These are phyloP conservation scores for Auriscalpium orientale DNA, from an alignment of 768 basidiomycete species.

Conservation along the genomic window DNA sequence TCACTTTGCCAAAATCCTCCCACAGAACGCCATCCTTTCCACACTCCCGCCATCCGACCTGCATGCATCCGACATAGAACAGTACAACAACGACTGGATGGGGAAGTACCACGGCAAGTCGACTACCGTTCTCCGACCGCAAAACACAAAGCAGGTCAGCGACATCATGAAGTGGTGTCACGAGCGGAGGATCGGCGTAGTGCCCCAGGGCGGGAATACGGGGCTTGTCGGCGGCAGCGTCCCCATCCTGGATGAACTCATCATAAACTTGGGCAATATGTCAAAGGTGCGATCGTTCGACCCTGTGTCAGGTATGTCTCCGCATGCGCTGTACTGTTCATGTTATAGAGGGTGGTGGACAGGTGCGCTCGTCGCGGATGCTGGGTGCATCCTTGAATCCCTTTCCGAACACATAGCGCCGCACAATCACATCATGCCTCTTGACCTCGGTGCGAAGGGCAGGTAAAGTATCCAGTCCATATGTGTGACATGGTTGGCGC, in stretches of 20 bases:
- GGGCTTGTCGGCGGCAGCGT: conserved; percentile 95
- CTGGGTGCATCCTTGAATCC: conserved; percentile 87
- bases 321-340: conserved; percentile 3
- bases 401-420: conserved; percentile 82
- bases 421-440: conserved; percentile 90
- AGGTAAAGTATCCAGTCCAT: conserved; percentile 41
- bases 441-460: conserved; percentile 94
- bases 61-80: conserved; percentile 57
- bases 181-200: conserved; percentile 73
- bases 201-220: conserved; percentile 98
- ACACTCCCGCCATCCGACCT: conserved; percentile 46
- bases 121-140: conserved; percentile 83
- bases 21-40: conserved; percentile 57
- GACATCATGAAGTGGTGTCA: conserved; percentile 85
- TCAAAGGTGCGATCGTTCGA: conserved; percentile 77
- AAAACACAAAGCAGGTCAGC: conserved; percentile 81
- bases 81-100: conserved; percentile 94
- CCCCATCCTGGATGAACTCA: conserved; percentile 79
- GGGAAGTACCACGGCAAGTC: conserved; percentile 85
- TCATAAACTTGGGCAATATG: conserved; percentile 81
- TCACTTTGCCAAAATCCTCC: conserved; percentile 61
- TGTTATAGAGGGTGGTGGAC: not conserved
- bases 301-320: conserved; percentile 60
- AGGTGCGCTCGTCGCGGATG: conserved; percentile 91
- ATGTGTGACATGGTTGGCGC: not conserved